These are phyloP conservation scores for Rhodotorula paludigena DNA, from an alignment of 768 basidiomycete species.

Conservation along the genomic window DNA sequence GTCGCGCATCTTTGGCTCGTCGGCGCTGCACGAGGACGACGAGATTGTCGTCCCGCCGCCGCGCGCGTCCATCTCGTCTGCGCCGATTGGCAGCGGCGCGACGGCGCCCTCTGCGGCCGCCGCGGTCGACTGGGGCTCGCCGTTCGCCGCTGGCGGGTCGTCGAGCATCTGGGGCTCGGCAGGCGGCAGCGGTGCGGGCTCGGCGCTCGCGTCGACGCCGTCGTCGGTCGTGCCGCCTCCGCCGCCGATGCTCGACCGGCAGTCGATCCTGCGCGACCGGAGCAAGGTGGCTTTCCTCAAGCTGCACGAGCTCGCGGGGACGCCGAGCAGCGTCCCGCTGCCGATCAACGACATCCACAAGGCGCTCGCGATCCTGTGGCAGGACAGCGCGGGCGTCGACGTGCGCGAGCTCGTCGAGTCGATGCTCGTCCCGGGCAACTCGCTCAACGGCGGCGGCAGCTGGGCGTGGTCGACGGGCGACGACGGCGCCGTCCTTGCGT, in stretches of 20 bases:
- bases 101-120: slow-evolving; percentile 2
- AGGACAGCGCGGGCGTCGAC: slow-evolving; percentile 24
- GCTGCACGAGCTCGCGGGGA: slow-evolving; percentile 35
- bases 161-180: background rate
- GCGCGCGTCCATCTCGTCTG: slow-evolving; percentile 14
- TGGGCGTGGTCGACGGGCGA: slow-evolving; percentile 37
- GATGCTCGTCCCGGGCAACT: slow-evolving; percentile 36
- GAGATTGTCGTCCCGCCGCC: slow-evolving; percentile 32
- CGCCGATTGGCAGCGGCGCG: slow-evolving; percentile 6
- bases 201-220: background rate
- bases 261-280: slow-evolving; percentile 40
- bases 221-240: slow-evolving; percentile 9
- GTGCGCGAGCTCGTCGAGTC: slow-evolving; percentile 38
- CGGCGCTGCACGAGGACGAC: slow-evolving; percentile 37
- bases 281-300: slow-evolving; percentile 38
- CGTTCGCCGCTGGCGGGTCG: slow-evolving; percentile 4
- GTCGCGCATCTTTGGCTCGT: slow-evolving; percentile 31
- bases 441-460: slow-evolving; percentile 38
- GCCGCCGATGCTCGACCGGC: slow-evolving; percentile 22
- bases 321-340: slow-evolving; percentile 18
- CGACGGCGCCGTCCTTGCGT: slow-evolving; percentile 22
- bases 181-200: too few relatives aligned
- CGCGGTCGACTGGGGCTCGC: background rate
- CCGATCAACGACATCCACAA: slow-evolving; percentile 39
- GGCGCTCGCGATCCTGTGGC: slow-evolving; percentile 40